phyloP scores from a whole-genome alignment of 2,329 filamentous ascomycete species.

The Sphaerulina vaccinii region DNA sequence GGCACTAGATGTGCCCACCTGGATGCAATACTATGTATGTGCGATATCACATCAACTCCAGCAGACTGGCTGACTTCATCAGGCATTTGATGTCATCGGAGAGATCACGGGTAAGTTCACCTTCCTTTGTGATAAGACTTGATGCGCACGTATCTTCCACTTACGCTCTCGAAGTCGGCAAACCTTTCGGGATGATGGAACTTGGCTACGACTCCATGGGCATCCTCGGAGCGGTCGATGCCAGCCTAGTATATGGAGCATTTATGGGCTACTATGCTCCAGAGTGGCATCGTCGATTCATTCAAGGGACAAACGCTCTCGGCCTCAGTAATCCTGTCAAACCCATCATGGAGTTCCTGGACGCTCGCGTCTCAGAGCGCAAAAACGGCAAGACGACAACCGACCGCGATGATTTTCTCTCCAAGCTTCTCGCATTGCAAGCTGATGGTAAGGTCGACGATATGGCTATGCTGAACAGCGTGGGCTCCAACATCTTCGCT shows the following conservation, averaged over 20 bases:
- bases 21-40: conserved; percentile 1
- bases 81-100: conserved; percentile 46
- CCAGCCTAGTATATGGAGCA: conserved; percentile 34
- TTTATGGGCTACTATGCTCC: neutral
- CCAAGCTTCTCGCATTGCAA: conserved; percentile 38
- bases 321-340: neutral
- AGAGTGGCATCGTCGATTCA: neutral
- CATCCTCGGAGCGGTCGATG: conserved; percentile 40
- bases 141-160: too few species aligned
- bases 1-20: neutral
- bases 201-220: conserved; percentile 29
- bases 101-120: too few species aligned
- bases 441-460: conserved; percentile 35
- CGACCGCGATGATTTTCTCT: conserved; percentile 39
- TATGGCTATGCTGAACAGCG: conserved; percentile 36
- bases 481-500: conserved; percentile 41
- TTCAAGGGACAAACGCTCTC: neutral
- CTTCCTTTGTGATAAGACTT: too few species aligned
- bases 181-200: conserved; percentile 42
- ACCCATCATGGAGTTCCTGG: conserved; percentile 12
- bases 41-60: neutral
- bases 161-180: too few species aligned
- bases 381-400: conserved; percentile 24
- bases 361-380: conserved; percentile 33
- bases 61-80: conserved; percentile 11